phyloP scores from a whole-genome alignment of 495 filamentous ascomycete genomes.

The Daldinia childiae region DNA sequence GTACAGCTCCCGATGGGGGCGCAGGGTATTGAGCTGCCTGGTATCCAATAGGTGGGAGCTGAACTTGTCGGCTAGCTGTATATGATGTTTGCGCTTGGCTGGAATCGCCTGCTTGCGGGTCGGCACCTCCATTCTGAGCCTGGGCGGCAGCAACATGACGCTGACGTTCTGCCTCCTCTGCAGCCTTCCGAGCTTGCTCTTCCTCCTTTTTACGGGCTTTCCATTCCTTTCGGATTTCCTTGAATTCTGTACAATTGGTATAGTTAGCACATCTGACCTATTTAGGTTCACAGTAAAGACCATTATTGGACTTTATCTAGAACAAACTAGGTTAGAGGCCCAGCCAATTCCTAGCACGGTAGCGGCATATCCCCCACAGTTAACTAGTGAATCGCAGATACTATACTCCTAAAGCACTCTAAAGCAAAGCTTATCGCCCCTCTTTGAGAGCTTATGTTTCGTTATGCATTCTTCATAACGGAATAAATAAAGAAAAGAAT shows the following conservation, averaged over 20 bases:
- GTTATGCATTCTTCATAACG: too few relatives aligned
- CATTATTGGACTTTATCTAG: slow-evolving; percentile 21
- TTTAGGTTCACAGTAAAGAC: background rate
- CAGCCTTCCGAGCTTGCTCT: slow-evolving; percentile 86
- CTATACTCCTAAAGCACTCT: slow-evolving; percentile 2
- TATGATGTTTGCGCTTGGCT: slow-evolving; percentile 68
- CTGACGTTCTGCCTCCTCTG: slow-evolving; percentile 84
- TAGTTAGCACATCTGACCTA: slow-evolving; percentile 26
- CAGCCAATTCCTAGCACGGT: slow-evolving; percentile 16
- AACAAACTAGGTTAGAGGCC: slow-evolving; percentile 20
- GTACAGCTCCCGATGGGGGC: slow-evolving; percentile 68
- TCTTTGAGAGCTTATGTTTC: too few relatives aligned
- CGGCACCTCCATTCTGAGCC: slow-evolving; percentile 48
- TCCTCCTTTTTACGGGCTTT: slow-evolving; percentile 99
- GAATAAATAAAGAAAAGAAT: background rate
- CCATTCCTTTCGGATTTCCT: slow-evolving; percentile 99
- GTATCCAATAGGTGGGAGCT: slow-evolving; percentile 89
- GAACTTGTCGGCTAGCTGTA: slow-evolving; percentile 66
- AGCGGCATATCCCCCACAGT: slow-evolving; percentile 4
- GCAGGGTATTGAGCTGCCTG: slow-evolving; percentile 74
- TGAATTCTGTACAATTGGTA: slow-evolving; percentile 76
- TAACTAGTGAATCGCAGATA: slow-evolving; percentile 6
- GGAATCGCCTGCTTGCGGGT: slow-evolving; percentile 53
- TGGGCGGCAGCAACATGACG: slow-evolving; percentile 65
- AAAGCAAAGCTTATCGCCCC: slow-evolving; percentile 1